Evolutionary conservation across 495 filamentous ascomycete genomes (phyloP).

Genomic region (Neurospora tetrasperma): DNA sequence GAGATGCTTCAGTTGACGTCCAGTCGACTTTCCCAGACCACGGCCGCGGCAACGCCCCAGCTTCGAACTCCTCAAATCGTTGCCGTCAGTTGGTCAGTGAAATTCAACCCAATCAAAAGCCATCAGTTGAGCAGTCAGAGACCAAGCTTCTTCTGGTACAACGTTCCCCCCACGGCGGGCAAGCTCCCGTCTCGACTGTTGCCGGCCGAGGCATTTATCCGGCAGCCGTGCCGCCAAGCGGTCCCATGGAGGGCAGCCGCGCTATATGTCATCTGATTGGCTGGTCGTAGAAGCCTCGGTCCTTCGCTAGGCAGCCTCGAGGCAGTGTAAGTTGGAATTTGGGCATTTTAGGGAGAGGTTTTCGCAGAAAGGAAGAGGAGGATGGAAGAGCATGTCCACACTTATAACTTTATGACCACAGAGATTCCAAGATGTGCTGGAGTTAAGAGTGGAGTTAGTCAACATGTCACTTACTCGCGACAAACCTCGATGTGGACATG

Average conservation of each 20-base stretch:
- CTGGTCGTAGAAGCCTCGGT: neutral
- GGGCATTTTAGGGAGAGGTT: neutral
- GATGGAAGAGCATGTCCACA: neutral
- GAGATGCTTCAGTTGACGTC: conserved; percentile 10
- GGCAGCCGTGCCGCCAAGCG: conserved; percentile 4
- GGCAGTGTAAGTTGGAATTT: neutral
- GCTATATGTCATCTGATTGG: conserved; percentile 7
- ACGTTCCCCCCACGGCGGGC: neutral
- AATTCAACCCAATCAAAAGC: neutral
- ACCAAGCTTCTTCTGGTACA: neutral
- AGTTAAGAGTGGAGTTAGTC: neutral
- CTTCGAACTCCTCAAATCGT: neutral
- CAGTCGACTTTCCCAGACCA: conserved; percentile 1
- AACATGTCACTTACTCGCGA: neutral
- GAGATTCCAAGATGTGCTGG: neutral
- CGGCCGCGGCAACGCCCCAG: neutral
- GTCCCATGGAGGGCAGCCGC: neutral
- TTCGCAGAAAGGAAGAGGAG: neutral
- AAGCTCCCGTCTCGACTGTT: neutral
- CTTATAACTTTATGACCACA: neutral
- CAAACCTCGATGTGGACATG: neutral
- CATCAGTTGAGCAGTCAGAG: neutral
- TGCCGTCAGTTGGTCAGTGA: neutral
- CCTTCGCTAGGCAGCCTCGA: too few species aligned
- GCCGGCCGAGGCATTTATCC: conserved; percentile 13